A percentile compares a stretch with the other conserved stretches of the same genome.
Conservation (phyloP, 331 rosid genomes). For the Spiraea crenata region DNA sequence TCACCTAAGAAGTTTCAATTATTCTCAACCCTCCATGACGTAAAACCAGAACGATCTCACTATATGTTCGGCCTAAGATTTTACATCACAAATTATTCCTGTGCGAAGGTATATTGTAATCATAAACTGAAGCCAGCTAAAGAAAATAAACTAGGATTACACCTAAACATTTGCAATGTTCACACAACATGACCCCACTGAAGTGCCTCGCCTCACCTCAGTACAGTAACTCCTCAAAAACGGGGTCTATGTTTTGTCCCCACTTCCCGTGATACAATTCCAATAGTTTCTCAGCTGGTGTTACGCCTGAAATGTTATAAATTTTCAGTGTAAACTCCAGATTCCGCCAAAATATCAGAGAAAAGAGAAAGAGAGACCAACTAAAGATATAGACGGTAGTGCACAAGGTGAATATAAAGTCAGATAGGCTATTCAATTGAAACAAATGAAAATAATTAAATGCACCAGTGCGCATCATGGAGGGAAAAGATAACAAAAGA, state of each 20-base stretch:
- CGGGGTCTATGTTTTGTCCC: constrained; percentile 78
- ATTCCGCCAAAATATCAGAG: not conserved
- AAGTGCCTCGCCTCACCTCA: constrained; percentile 55
- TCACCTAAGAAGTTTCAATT: constrained; percentile 11
- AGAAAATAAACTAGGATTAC: constrained; percentile 19
- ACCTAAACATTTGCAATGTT: constrained; percentile 23
- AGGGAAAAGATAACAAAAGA: not conserved
- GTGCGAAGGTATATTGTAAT: constrained; percentile 6
- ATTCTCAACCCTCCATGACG: constrained; percentile 16
- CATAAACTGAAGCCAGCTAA: constrained; percentile 26
- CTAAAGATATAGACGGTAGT: not conserved
- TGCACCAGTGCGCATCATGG: not conserved
- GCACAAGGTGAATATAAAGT: not conserved
- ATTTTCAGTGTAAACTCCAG: not conserved
- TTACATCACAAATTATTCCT: constrained; percentile 42
- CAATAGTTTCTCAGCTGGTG: constrained; percentile 91
- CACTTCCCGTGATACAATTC: constrained; percentile 78
- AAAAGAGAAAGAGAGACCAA: not conserved
- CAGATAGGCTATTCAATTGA: not conserved
- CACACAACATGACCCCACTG: constrained; percentile 29
- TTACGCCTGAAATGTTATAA: constrained; percentile 54
- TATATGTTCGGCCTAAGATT: constrained; percentile 29
- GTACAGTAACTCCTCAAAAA: constrained; percentile 85
- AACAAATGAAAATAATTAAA: no score
- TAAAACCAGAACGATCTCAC: constrained; percentile 20